A percentile compares a stretch with the other conserved stretches of the same genome.
Conservation (phyloP, 2,329 filamentous ascomycete species). For the Bisporella sp. region DNA sequence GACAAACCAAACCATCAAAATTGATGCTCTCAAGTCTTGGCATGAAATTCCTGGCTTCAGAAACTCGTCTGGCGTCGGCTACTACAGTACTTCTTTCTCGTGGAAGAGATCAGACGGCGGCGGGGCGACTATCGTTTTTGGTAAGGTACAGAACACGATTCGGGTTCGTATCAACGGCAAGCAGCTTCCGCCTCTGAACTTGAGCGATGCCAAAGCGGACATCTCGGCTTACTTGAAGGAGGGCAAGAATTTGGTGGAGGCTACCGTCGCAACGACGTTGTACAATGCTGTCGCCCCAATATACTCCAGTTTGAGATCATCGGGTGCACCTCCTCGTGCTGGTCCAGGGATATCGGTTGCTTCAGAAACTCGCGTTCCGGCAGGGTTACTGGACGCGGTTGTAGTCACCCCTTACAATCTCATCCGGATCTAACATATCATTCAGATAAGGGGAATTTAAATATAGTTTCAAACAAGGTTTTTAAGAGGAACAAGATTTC, state of each 20-base stretch:
- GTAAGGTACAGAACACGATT: conserved; percentile 1
- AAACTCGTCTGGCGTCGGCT: conserved; percentile 28
- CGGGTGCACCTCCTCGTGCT: background rate
- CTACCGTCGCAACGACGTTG: conserved; percentile 2
- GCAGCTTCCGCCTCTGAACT: conserved; percentile 2
- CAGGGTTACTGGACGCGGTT: background rate
- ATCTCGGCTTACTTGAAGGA: conserved; percentile 4
- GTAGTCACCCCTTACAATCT: background rate
- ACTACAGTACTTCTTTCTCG: conserved; percentile 22
- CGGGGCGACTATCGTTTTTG: conserved; percentile 5
- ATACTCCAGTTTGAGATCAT: background rate
- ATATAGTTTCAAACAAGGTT: too few species aligned
- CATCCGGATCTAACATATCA: too few species aligned
- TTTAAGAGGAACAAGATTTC: too few species aligned
- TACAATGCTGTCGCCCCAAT: background rate
- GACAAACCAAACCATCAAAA: conserved; percentile 26
- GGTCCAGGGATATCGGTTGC: background rate
- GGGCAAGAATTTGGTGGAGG: conserved; percentile 5
- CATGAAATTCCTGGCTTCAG: conserved; percentile 22
- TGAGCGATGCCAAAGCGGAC: conserved; percentile 3
- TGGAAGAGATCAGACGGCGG: background rate
- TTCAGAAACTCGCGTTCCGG: background rate
- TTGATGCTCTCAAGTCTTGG: conserved; percentile 29
- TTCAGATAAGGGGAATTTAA: too few species aligned
- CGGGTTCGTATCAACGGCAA: conserved; percentile 6